Evolutionary conservation across 768 basidiomycete genomes (phyloP), one percentile per base, ranked within the genome.

Genomic region (Rhizopogon vesiculosus): DNA sequence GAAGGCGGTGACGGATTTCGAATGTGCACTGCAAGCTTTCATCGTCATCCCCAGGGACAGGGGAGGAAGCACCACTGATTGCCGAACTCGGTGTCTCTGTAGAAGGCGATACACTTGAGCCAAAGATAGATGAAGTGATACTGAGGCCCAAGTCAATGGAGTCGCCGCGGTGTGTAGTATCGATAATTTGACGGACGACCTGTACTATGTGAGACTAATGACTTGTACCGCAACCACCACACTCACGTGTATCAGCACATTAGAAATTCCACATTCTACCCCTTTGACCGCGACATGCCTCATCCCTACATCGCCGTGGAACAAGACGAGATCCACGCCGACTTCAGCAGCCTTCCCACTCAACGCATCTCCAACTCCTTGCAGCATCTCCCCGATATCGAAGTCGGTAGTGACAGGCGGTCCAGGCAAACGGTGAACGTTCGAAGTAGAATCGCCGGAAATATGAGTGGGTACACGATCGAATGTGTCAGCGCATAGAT

Each of bases 271-370:
- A 63, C 84, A 86, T 64, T 93, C 94, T 62, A 93, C 89, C 18
- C 91, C 93, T 62, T 76, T 82, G 13, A 96, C 93, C 55, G 83
- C 85, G 49, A 93, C 79, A 61, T 94, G 91, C 74, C 89, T 90
- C 77, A 97, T 78, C 19, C 87, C 87, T 19, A 89, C 85, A 67
- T 96, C 93, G 18, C 86, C 89, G 63, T 98, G 93, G 67, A 87
- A 95, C 12, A 97, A 74, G 16, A 96, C 92, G 59, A 98, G 74
- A 69, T 98, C 94, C 33, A 94, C 91, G n/a, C 87, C 89, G 48
- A 76, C 80, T 63, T 90, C 83, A 5, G 92, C 87, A 35, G 91
- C 91, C 42, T 84, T 77, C 12, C 93, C 94, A 64, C 91, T 87
- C 57, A 96, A 70, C 13, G 88, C 83, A 72, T 98, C 94, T 9